Evolutionary conservation across 768 basidiomycete genomes (phyloP).

Genomic region (Pleurotus eryngii): DNA sequence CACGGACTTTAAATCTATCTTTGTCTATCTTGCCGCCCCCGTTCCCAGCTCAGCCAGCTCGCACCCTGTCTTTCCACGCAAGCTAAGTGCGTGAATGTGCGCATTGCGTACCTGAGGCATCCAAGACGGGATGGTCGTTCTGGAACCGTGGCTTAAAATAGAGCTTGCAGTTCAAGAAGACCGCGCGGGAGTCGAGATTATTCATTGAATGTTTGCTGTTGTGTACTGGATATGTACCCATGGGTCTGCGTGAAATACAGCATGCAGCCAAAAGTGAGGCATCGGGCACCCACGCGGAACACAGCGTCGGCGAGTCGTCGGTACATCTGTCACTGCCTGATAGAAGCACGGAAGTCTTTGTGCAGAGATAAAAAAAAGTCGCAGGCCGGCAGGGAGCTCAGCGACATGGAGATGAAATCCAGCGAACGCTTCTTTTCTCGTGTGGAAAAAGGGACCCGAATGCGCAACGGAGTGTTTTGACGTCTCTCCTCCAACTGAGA

Average conservation of each 20-base stretch:
- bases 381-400: not conserved
- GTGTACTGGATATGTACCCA: not conserved
- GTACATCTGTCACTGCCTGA: slow-evolving; percentile 4
- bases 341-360: not conserved
- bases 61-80: not conserved
- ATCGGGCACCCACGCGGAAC: slow-evolving; percentile 8
- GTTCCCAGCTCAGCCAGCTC: not conserved
- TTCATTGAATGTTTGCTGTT: not conserved
- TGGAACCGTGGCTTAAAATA: not conserved
- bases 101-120: not conserved
- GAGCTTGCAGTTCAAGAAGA: too few relatives aligned
- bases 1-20: slow-evolving; percentile 3
- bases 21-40: not conserved
- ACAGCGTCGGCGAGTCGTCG: slow-evolving; percentile 5
- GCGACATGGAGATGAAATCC: not conserved
- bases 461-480: not conserved
- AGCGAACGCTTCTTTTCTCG: not conserved
- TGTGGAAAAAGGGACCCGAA: not conserved
- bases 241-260: not conserved
- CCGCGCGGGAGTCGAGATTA: not conserved
- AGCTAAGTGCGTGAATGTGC: not conserved
- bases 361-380: not conserved
- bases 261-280: not conserved
- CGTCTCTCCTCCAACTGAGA: slow-evolving; percentile 5
- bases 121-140: not conserved